Evolutionary conservation across 495 filamentous ascomycete species (phyloP), one percentile per base, ranked within the genome.

Genomic region (Glonium stellatum): DNA sequence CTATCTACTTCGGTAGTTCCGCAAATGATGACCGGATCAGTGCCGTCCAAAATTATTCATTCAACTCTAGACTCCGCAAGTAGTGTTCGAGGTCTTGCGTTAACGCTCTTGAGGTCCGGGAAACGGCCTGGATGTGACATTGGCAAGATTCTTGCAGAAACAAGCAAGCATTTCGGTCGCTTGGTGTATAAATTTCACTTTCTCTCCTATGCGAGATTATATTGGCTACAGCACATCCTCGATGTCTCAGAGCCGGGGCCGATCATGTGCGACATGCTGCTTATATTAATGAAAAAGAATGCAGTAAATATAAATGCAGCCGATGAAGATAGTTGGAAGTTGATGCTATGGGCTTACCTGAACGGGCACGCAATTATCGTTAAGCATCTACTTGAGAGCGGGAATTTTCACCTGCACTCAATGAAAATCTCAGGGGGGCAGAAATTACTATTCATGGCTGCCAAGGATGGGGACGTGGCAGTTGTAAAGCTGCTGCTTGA

Each of bases 81-180:
- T 41, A 66, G 6, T 46, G 63, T 60, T 47, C 60, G 54, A 55
- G 63, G 39, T 54, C n/a, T 66, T 60, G 68, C 71, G 31, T 54
- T 71, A 23, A 65, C 62, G 36, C 55, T 72, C 34, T 65, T 75
- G 49, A 61, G 59, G 58, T 60, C 59, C 27, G 60, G 63, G 37
- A 70, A 66, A 39, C 62, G 60, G 42, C 53, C 65, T 59, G 58
- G 68, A 36, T 65, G 44, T 58, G 59, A 75, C 46, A 68, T 73
- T 50, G 61, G 65, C 54, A 71, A 67, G 58, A 61, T 54, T 58
- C 34, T 72, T 62, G 60, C 61, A 47, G 64, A 66, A 61, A 57
- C 51, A 58, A 66, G 58, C 34, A 59, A 60, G 44, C 49, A 27
- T 55, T 59, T 60, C 35, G 27, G 57, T 18, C 41, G 52, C 22